Percentiles rank a stretch among this genome's conserved stretches.
These are phyloP conservation scores for Calonectria ilicicola DNA, from an alignment of 2,329 filamentous ascomycete species.

Conservation along the genomic window DNA sequence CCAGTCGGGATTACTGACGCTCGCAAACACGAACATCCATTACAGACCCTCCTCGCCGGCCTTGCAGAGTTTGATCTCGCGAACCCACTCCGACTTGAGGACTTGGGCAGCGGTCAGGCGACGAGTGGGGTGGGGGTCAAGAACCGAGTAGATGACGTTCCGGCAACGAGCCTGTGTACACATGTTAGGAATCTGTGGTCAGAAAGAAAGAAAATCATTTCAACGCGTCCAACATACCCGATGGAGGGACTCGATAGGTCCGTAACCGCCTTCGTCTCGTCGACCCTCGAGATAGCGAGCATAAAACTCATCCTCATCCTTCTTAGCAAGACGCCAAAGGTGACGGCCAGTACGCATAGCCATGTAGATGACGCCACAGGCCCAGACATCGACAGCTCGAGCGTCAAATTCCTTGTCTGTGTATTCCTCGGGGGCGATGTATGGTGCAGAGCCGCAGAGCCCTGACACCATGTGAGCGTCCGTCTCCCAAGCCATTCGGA, in stretches of 20 bases:
- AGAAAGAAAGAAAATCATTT: too few relatives aligned
- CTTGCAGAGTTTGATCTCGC: conserved; percentile 96
- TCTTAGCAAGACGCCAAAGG: conserved; percentile 96
- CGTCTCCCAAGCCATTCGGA: conserved; percentile 99
- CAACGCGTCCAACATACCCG: conserved; percentile 73
- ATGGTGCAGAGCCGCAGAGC: conserved; percentile 94
- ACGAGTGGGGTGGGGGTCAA: conserved; percentile 92
- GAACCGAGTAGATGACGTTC: conserved; percentile 98
- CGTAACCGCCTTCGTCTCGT: conserved; percentile 94
- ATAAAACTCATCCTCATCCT: conserved; percentile 98
- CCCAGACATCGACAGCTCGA: conserved; percentile 97
- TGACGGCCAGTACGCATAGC: conserved; percentile 97
- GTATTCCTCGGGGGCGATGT: conserved; percentile 98
- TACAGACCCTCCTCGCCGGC: conserved; percentile 95
- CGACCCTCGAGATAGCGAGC: conserved; percentile 92
- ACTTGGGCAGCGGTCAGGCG: conserved; percentile 97
- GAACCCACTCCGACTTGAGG: conserved; percentile 97
- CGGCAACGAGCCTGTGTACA: conserved; percentile 85
- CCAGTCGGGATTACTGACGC: not conserved
- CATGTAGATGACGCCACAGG: conserved; percentile 99
- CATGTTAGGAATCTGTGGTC: conserved; percentile 26
- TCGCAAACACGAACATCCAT: conserved; percentile 23
- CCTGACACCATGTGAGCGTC: conserved; percentile 98
- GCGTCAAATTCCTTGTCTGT: conserved; percentile 96
- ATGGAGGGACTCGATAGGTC: conserved; percentile 94